Conservation (phyloP, 306 rosid species). For the Cicer yamashitae region DNA sequence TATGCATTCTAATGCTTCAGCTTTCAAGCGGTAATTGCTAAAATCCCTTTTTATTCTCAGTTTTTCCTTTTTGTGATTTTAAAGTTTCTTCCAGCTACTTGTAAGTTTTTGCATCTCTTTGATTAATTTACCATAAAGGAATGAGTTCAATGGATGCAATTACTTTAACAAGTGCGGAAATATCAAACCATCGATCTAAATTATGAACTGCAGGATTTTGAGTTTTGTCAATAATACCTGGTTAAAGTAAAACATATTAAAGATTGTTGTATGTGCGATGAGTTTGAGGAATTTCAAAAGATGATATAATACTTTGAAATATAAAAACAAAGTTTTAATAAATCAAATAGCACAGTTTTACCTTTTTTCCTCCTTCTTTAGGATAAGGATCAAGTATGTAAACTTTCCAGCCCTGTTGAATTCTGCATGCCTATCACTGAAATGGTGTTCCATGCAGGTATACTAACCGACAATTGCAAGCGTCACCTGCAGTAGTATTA, state of each 20-base stretch:
- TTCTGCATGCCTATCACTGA: constrained; percentile 37
- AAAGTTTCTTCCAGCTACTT: neutral
- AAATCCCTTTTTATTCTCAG: constrained; percentile 20
- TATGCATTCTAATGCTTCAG: constrained; percentile 80
- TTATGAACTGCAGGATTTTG: too few relatives aligned
- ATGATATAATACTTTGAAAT: neutral
- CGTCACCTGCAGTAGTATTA: constrained; percentile 46
- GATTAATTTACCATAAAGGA: neutral
- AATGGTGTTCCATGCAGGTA: constrained; percentile 64
- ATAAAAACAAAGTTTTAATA: neutral
- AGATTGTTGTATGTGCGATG: neutral
- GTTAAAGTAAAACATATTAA: neutral
- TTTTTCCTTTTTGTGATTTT: constrained; percentile 1
- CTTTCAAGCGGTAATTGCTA: constrained; percentile 75
- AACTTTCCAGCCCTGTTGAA: neutral
- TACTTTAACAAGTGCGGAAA: neutral
- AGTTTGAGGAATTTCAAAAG: constrained; percentile 21
- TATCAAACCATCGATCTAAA: too few relatives aligned
- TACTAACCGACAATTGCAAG: constrained; percentile 63
- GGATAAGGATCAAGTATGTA: constrained; percentile 12
- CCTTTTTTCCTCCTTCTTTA: neutral
- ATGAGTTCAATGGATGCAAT: neutral
- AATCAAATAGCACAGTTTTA: neutral
- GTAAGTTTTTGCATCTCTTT: constrained; percentile 31
- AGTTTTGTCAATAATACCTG: too few relatives aligned